Conservation (phyloP, 2,329 filamentous ascomycete species). For the Cephalotrichum gorgonifer region DNA sequence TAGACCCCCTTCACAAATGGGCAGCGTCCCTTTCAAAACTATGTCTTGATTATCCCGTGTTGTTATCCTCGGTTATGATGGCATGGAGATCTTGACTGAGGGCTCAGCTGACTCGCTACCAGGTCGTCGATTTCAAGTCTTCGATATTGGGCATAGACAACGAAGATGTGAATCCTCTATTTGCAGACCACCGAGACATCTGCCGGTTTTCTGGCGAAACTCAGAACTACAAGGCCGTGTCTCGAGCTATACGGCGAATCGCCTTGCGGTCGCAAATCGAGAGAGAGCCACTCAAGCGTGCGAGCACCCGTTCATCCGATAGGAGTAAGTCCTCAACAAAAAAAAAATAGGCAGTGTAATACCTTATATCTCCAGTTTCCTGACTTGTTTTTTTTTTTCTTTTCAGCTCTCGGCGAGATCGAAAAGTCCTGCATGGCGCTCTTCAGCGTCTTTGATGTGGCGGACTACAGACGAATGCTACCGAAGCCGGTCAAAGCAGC, state of each 20-base stretch:
- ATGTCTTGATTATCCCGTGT: background rate
- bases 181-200: conserved; percentile 15
- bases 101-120: background rate
- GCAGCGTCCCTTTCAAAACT: too few species aligned
- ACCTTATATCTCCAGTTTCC: background rate
- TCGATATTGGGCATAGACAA: conserved; percentile 11
- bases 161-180: conserved; percentile 13
- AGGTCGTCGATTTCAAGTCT: conserved; percentile 18
- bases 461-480: conserved; percentile 18
- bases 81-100: too few species aligned
- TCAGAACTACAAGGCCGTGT: conserved; percentile 11
- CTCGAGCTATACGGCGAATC: conserved; percentile 11
- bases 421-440: conserved; percentile 21
- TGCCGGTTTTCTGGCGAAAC: conserved; percentile 13
- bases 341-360: background rate
- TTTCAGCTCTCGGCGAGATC: conserved; percentile 19
- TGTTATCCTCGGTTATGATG: background rate
- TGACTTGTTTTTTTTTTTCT: conserved; percentile 6
- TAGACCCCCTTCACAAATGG: too few species aligned
- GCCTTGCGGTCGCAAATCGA: conserved; percentile 2
- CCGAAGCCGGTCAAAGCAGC: conserved; percentile 20
- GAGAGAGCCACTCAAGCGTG: background rate
- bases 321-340: conserved; percentile 1
- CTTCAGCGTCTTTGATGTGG: conserved; percentile 17
- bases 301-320: conserved; percentile 5